Percentiles rank a stretch among this genome's conserved stretches.
These are phyloP conservation scores for Colletotrichum chrysophilum DNA, from an alignment of 2,329 filamentous ascomycete genomes.

Conservation along the genomic window DNA sequence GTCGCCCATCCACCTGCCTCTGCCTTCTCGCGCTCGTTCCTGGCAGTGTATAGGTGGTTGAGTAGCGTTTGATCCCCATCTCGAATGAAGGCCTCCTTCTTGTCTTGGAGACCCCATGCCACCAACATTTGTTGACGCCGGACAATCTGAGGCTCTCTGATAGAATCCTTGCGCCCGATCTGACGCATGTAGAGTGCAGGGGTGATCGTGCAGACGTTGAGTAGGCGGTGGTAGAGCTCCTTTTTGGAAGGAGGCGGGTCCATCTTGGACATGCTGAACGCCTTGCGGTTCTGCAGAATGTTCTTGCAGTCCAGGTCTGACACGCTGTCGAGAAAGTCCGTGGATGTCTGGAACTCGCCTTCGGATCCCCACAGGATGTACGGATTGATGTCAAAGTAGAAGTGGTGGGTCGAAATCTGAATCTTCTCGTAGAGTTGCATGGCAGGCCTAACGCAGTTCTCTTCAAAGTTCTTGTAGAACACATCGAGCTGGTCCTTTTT, in stretches of 20 bases:
- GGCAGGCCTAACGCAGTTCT: slow-evolving; percentile 37
- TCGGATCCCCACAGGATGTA: slow-evolving; percentile 30
- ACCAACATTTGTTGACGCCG: slow-evolving; percentile 43
- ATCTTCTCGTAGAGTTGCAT: slow-evolving; percentile 43
- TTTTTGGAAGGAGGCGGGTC: slow-evolving; percentile 33
- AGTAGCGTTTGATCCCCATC: slow-evolving; percentile 34
- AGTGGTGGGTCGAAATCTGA: slow-evolving; percentile 41
- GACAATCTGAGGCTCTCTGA: slow-evolving; percentile 38
- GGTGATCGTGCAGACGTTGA: slow-evolving; percentile 37
- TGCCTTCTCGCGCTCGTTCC: slow-evolving; percentile 19
- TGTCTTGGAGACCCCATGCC: slow-evolving; percentile 40
- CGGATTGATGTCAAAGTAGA: slow-evolving; percentile 38
- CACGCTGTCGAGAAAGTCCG: slow-evolving; percentile 36
- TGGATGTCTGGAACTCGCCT: slow-evolving; percentile 28
- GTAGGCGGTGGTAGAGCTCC: slow-evolving; percentile 34
- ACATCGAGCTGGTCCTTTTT: slow-evolving; percentile 27
- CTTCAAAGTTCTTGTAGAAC: slow-evolving; percentile 28
- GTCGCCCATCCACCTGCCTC: slow-evolving; percentile 15
- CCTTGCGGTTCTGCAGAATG: slow-evolving; percentile 40
- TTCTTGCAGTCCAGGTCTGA: slow-evolving; percentile 38
- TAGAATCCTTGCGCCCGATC: slow-evolving; percentile 36
- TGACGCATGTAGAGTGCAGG: slow-evolving; percentile 42
- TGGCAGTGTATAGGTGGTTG: slow-evolving; percentile 30
- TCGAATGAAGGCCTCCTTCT: slow-evolving; percentile 30
- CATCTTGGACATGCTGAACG: slow-evolving; percentile 35